Conservation (phyloP, 2,329 filamentous ascomycete genomes). For the Ascochyta viciae-villosae region DNA sequence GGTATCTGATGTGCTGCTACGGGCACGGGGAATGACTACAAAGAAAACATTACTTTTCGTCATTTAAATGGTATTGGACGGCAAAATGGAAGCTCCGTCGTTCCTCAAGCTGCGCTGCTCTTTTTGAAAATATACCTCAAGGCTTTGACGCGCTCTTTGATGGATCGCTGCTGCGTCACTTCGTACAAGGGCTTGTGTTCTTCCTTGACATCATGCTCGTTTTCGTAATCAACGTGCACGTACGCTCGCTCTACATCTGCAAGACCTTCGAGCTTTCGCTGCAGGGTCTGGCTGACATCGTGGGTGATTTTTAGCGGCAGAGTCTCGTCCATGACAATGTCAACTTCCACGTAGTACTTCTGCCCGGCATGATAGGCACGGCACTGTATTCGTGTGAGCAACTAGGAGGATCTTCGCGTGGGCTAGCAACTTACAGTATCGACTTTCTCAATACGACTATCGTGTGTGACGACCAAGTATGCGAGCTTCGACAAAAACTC, state of each 20-base stretch:
- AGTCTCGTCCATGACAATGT: constrained; percentile 66
- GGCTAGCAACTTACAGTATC: constrained; percentile 54
- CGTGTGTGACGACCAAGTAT: constrained; percentile 63
- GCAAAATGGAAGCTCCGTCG: background rate
- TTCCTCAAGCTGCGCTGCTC: background rate
- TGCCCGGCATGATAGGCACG: constrained; percentile 68
- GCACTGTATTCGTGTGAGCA: constrained; percentile 46
- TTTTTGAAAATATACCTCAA: constrained; percentile 36
- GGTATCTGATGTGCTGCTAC: constrained; percentile 4
- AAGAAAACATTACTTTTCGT: constrained; percentile 3
- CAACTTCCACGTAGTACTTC: constrained; percentile 68
- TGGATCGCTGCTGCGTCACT: constrained; percentile 39
- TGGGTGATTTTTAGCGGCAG: constrained; percentile 64
- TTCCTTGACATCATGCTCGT: constrained; percentile 48
- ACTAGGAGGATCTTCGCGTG: background rate
- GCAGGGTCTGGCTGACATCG: constrained; percentile 66
- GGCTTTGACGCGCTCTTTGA: constrained; percentile 43
- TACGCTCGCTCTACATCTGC: constrained; percentile 55
- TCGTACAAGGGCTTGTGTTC: constrained; percentile 51
- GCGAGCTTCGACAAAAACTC: constrained; percentile 64
- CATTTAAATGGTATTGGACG: background rate
- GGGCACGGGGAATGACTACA: background rate
- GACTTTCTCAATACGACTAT: constrained; percentile 62
- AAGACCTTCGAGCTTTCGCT: constrained; percentile 64
- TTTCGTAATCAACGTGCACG: constrained; percentile 59